Base-by-base conservation (phyloP, 108 stramenopile species). In the Fistulifera pelliculosa region DNA sequence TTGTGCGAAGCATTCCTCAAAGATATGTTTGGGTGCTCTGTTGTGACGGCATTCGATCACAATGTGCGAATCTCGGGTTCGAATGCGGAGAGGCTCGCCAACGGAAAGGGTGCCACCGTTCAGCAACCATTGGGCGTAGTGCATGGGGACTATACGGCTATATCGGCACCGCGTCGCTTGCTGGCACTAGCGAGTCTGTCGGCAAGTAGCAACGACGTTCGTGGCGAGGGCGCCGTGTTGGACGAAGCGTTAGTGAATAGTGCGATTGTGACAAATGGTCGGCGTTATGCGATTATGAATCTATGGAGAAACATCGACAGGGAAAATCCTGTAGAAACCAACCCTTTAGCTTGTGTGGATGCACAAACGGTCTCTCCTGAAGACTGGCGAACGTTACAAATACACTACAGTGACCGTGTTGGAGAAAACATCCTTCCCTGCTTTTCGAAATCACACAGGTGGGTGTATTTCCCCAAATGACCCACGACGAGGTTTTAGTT, bases 391-490 rank as follows among this genome's bases (percentile, higher is more conserved):
- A 69, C 64, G 12, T 67, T 82, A 40, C 63, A 62, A 43, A 82
- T 82, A 55, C 70, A 77, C 55, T 78, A 78, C 28, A 35, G 38
- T 2, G 80, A 82, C 64, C 59, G 80, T 41, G 51, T 82, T 16
- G 76, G 80, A 11, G 76, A 78, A 42, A 59, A 52, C 41, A 41
- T 23, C 2, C 28, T 57, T 21, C 21, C 15, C 6, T 41, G 18
- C 19, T 39, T 19, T 54, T 57, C 63, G 12, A 13, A 25, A 16
- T 16, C 55, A 31, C 80, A 82, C 35, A 6, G 47, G 15, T 82
- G 80, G 80, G 69, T 38, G 38, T 82, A 70, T 42, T 82, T 65
- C 74, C 74, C 11, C 50, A 77, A 16, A 78, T 82, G 74, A 61
- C 50, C 24, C 64, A 61, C 12, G 60, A 69, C 42, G 76, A 77